Percentiles rank a stretch among this genome's conserved stretches.
Conservation (phyloP, 768 basidiomycete species). For the Podaxis sp. region DNA sequence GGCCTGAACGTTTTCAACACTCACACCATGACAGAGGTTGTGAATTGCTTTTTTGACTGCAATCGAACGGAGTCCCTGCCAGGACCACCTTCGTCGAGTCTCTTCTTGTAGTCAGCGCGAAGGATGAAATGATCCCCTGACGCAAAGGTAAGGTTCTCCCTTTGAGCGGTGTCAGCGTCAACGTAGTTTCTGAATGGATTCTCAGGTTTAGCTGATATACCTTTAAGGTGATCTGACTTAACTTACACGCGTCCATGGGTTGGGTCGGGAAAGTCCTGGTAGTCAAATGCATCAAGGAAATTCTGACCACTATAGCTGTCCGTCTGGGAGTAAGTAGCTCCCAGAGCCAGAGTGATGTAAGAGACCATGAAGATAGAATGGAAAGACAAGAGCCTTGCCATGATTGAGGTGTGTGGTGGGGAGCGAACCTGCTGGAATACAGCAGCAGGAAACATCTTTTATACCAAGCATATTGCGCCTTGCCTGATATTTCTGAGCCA, state of each 20-base stretch:
- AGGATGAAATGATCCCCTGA: conserved; percentile 51
- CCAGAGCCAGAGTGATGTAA: conserved; percentile 26
- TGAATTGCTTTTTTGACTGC: conserved; percentile 49
- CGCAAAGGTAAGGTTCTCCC: conserved; percentile 56
- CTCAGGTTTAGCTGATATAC: neutral
- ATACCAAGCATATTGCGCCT: neutral
- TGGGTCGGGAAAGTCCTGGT: conserved; percentile 53
- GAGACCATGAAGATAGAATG: conserved; percentile 18
- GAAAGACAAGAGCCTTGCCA: conserved; percentile 3
- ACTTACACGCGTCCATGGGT: conserved; percentile 65
- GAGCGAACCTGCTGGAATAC: neutral
- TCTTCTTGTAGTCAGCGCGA: conserved; percentile 51
- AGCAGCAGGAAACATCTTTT: neutral
- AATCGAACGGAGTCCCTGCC: conserved; percentile 62
- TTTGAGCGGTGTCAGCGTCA: conserved; percentile 44
- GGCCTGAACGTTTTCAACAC: conserved; percentile 16
- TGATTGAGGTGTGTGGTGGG: neutral
- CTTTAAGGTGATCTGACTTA: conserved; percentile 1
- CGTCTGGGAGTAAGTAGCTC: conserved; percentile 43
- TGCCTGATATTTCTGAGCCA: neutral
- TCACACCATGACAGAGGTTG: conserved; percentile 53
- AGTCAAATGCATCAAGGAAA: conserved; percentile 51
- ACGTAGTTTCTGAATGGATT: conserved; percentile 38
- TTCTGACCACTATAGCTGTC: conserved; percentile 43
- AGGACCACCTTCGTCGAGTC: conserved; percentile 43